Evolutionary conservation across 1,139 yeast genomes (phyloP), one percentile per base, ranked within the genome.

Genomic region (Casaregolazyma suthepensis): DNA sequence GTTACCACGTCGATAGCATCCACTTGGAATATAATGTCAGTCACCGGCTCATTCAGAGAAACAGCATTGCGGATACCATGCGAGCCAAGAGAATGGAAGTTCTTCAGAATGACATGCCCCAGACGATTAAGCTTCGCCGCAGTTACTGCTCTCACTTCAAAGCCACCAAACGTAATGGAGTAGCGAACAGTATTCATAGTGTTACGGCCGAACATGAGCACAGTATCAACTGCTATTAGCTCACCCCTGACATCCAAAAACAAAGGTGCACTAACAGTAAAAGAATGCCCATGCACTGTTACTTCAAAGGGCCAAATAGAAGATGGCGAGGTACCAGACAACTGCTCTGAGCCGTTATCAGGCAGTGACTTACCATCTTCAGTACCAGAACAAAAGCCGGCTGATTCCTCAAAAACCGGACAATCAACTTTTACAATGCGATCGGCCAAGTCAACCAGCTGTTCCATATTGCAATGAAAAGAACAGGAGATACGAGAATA

Each of bases 1-100:
- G 50, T 37, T 10, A 23, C 44, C 10, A 47, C 18, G n/a, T 47
- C 50, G 22, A 40, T 20, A 38, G 20, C 42, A 26, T 47, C 50
- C 22, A 47, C 19, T 18, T 47, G 13, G 10, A 23, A 15, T 18
- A 40, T 35, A 35, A 35, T 35, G 17, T 35, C 40, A 15, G 40
- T 6, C 1, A 35, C 40, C 15, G 40, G 17, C 40, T 35, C 2
- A 35, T 13, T 35, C 40, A 15, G 17, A 13, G 40, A 35, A 9
- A 35, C 40, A 35, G 40, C 17, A 5, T 35, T 35, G 17, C 7
- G 40, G 6, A 15, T 9, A n/a, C 40, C 40, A 38, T 19, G 17
- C 35, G 42, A 12, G 17, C 37, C 13, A 15, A 47, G 26, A 5
- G 18, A 22, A 15, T 47, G 45, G 6, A 47, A 19, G 10, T 22